Percentiles rank a stretch among this genome's conserved stretches.
phyloP scores from a whole-genome alignment of 495 filamentous ascomycete genomes.

The Usnea hakonensis region DNA sequence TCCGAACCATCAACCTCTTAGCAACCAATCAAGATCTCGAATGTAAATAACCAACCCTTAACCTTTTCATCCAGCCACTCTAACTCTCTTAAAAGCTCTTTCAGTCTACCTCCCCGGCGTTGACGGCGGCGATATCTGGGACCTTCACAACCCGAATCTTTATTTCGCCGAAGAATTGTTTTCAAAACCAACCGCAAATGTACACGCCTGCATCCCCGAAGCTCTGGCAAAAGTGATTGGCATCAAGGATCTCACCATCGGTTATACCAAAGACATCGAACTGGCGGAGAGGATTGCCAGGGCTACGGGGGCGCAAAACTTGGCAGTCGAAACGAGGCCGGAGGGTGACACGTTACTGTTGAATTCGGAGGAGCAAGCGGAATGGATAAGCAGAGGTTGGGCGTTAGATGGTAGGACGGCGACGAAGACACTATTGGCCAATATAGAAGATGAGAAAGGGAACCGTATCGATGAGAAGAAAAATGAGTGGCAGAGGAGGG shows the following conservation, averaged over 20 bases:
- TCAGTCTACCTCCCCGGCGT: slow-evolving; percentile 10
- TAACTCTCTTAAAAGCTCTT: background rate
- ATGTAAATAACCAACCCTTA: background rate
- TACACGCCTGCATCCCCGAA: slow-evolving; percentile 11
- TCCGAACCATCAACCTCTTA: background rate
- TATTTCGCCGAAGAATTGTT: slow-evolving; percentile 12
- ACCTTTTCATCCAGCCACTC: background rate
- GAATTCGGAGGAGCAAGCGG: background rate
- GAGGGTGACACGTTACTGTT: background rate
- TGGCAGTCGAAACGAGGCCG: background rate
- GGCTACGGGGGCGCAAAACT: slow-evolving; percentile 1
- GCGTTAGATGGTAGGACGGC: background rate
- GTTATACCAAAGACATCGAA: slow-evolving; percentile 8
- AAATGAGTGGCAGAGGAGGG: background rate
- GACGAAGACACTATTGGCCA: background rate
- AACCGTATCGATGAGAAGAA: background rate
- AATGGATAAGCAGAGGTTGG: background rate
- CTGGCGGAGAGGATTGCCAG: slow-evolving; percentile 10
- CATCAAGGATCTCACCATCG: slow-evolving; percentile 3
- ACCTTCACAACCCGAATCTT: slow-evolving; percentile 5
- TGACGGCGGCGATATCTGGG: slow-evolving; percentile 9
- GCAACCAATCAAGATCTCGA: background rate
- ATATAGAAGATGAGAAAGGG: background rate
- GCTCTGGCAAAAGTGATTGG: slow-evolving; percentile 5
- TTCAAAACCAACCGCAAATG: slow-evolving; percentile 6